Base-by-base conservation (phyloP, 1,284 basidiomycete species). In the Naganishia liquefaciens region DNA sequence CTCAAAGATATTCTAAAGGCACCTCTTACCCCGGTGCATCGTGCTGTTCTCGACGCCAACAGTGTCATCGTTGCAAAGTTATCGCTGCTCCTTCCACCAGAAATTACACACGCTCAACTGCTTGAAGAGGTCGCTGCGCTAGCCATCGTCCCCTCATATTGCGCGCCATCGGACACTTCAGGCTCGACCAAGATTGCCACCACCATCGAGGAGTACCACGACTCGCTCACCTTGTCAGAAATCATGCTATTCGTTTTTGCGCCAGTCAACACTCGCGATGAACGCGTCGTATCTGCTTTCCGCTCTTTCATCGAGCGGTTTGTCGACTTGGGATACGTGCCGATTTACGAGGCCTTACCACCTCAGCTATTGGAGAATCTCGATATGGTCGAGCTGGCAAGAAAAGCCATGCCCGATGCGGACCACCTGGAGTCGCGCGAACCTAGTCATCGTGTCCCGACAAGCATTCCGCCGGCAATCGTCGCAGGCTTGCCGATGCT, bases 151-250 rank as follows among this genome's bases (percentile, higher is more conserved):
- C 82, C 84, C 0, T 71, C 80, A 0, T 74, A 78, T 30, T 84
- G 83, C 65, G 82, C 83, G 7, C 80, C 83, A 43, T 68, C 78
- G 0, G 65, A 75, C 9, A 67, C 75, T 46, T 68, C 74, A 13
- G 69, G 74, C 30, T 54, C 82, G 81, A 54, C 82, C 71, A 69
- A 70, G 11, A 66, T 79, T 46, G 71, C 76, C 9, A 74, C 78
- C 37, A 70, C 76, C 43, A 68, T 80, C 47, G 75, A 79, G 37
- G 54, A 74, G 7, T 72, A 76, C 33, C 77, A 79, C 17, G 68
- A 72, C 0, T 69, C 75, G 10, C 76, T 89, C 50, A 81, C 82
- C 3, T 72, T 85, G 2, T 66, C 54, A 3, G 87, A 90, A 69
- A 81, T 83, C 58, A 72, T 83, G 23, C 68, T 80, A 17, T 81